Evolutionary conservation across 331 rosid species (phyloP).

Genomic region (Rosa hybrid): DNA sequence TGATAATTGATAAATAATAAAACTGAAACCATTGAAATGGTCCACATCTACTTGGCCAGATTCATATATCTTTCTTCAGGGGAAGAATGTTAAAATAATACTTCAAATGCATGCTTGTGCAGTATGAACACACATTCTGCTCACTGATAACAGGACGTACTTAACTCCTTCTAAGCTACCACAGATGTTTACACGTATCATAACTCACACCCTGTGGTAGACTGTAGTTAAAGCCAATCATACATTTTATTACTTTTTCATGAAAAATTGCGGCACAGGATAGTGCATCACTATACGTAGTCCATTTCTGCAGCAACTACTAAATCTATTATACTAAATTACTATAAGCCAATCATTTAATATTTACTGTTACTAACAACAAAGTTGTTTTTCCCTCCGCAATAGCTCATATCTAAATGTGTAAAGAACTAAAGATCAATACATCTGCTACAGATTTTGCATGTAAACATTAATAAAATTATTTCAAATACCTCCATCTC

Average conservation of each 20-base stretch:
- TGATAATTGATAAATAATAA: not conserved
- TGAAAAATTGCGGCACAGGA: not conserved
- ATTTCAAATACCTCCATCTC: conserved; percentile 69
- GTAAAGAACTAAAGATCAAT: conserved; percentile 19
- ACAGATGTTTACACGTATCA: not conserved
- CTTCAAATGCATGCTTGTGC: not conserved
- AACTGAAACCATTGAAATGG: not conserved
- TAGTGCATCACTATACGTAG: not conserved
- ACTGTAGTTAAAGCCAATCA: not conserved
- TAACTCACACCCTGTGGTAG: not conserved
- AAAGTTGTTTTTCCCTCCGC: not conserved
- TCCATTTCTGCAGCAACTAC: not conserved
- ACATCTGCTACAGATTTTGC: not conserved
- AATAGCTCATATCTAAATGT: not conserved
- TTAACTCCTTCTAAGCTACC: not conserved
- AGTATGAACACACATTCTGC: not conserved
- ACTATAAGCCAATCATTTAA: not conserved
- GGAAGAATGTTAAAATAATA: not conserved
- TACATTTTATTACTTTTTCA: not conserved
- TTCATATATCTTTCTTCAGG: not conserved
- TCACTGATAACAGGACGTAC: not conserved
- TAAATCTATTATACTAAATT: not conserved
- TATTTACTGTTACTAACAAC: not conserved
- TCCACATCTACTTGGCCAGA: not conserved
- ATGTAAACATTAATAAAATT: conserved; percentile 25